Evolutionary conservation across 179 eudicot genomes (phyloP), one percentile per base, ranked within the genome.

Genomic region (Dionaea muscipula): DNA sequence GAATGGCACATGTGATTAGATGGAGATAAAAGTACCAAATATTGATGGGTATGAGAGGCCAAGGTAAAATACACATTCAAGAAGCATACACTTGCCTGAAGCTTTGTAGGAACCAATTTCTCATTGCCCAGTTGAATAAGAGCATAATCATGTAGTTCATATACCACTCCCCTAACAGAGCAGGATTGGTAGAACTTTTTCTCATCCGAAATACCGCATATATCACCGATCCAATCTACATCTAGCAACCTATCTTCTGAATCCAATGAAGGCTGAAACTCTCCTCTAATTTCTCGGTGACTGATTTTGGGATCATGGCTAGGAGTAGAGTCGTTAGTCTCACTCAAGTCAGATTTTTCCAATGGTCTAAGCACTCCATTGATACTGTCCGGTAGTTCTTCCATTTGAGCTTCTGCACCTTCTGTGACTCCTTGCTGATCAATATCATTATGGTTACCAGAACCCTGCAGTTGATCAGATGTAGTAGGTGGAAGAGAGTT

Each of bases 191-290:
- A 93, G 68, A 70, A 76, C 37, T 73, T 74, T 66, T 73, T 87
- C 35, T 74, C 75, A 47, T 72, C 89, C 53, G 70, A 67, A 52
- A 66, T 69, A 50, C 71, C 49, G 60, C 71, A 62, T 59, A 57
- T 47, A n/a, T 83, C 89, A 51, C 99, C 93, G 68, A 76, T 62
- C 96, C 96, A 93, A 43, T 78, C 82, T 66, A 76, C 82, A 72
- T 51, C 46, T 60, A 58, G 68, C 73, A 72, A 57, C 61, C 69
- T 45, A 54, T 60, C 70, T 47, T 84, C 56, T 27, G 75, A 68
- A 65, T 80, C 56, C 36, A 40, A 57, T 47, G 60, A 62, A 61
- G 51, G 67, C 62, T 64, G 76, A 55, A 55, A 47, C 35, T 53
- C 70, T 56, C 46, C 55, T 41, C 44, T 44, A 36, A 66, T 57